Conservation (phyloP, 2,329 filamentous ascomycete species). For the Colletotrichum spaethianum region DNA sequence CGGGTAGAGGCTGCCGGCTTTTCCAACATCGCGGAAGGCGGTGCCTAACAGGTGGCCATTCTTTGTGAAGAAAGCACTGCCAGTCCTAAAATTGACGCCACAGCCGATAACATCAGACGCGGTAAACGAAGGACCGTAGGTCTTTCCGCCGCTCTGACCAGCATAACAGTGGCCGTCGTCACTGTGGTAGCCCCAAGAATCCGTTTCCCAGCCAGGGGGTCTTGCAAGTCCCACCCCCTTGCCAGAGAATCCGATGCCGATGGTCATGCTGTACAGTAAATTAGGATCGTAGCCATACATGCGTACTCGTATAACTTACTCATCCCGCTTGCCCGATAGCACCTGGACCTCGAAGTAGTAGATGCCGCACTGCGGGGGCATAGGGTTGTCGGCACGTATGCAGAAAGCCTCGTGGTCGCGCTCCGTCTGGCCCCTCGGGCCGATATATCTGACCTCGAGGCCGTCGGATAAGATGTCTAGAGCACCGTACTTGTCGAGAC, state of each 20-base stretch:
- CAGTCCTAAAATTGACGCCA: slow-evolving; percentile 75
- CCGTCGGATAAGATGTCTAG: slow-evolving; percentile 84
- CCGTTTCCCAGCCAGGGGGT: slow-evolving; percentile 76
- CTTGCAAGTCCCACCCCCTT: slow-evolving; percentile 68
- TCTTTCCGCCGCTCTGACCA: slow-evolving; percentile 68
- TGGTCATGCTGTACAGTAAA: slow-evolving; percentile 63
- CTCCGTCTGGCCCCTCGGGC: slow-evolving; percentile 62
- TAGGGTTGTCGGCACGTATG: slow-evolving; percentile 86
- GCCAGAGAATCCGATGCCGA: slow-evolving; percentile 74
- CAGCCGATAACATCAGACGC: slow-evolving; percentile 74
- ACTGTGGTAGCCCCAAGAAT: slow-evolving; percentile 79
- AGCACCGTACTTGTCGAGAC: slow-evolving; percentile 78
- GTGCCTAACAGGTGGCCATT: slow-evolving; percentile 76
- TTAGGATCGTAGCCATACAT: background rate
- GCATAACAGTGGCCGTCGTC: slow-evolving; percentile 76
- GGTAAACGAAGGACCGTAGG: slow-evolving; percentile 70
- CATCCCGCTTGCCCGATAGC: slow-evolving; percentile 65
- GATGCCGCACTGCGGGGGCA: slow-evolving; percentile 91
- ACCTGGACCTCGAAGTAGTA: slow-evolving; percentile 89
- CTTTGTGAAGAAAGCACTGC: slow-evolving; percentile 78
- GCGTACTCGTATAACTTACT: slow-evolving; percentile 59
- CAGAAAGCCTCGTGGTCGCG: slow-evolving; percentile 83
- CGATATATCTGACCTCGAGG: slow-evolving; percentile 75
- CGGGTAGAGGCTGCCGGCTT: slow-evolving; percentile 69
- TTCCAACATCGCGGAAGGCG: slow-evolving; percentile 78